Evolutionary conservation across 2,329 filamentous ascomycete genomes (phyloP), one percentile per base, ranked within the genome.

Genomic region (Zymoseptoria crescenta): DNA sequence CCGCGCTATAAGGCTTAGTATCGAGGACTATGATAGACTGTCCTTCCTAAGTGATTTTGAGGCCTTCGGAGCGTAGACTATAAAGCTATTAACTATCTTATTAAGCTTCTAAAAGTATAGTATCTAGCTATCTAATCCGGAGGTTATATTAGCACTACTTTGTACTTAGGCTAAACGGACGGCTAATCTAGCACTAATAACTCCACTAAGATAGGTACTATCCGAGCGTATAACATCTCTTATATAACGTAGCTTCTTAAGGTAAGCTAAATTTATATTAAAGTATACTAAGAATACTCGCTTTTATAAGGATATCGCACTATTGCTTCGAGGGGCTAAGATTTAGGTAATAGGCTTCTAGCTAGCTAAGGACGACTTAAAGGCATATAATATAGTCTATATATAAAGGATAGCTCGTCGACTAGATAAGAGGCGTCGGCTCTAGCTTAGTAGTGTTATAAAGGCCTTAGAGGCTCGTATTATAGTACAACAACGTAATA

Each of bases 81-180:
- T 35, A 27, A 29, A 10, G 53, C 59, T 41, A 57, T 45, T n/a
- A 49, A 45, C 55, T 62, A 55, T 57, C 49, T n/a, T 13, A 20
- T 48, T 52, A 62, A 58, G 51, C 59, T 28, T 64, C 60, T 35
- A 60, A 62, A 59, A 56, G 56, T 48, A 20, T 41, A 54, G 57
- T 6, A 7, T 59, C 7, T 49, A 21, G n/a, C 57, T 54, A 41
- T 52, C 13, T 19, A 49, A 56, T 55, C 10, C 30, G 13, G 56
- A 56, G 51, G 29, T 55, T 16, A 52, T 35, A 20, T 30, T 58
- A 49, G 48, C 6, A n/a, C 48, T 21, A n/a, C 20, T 49, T n/a
- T 6, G 16, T 49, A 49, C 16, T 21, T 21, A 21, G 16, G 20
- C 16, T n/a, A 21, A 49, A 49, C 16, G 16, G 5, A 49, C 13